Evolutionary conservation across 768 basidiomycete genomes (phyloP), one percentile per base, ranked within the genome.

Genomic region (Coprinellus aureogranulatus): DNA sequence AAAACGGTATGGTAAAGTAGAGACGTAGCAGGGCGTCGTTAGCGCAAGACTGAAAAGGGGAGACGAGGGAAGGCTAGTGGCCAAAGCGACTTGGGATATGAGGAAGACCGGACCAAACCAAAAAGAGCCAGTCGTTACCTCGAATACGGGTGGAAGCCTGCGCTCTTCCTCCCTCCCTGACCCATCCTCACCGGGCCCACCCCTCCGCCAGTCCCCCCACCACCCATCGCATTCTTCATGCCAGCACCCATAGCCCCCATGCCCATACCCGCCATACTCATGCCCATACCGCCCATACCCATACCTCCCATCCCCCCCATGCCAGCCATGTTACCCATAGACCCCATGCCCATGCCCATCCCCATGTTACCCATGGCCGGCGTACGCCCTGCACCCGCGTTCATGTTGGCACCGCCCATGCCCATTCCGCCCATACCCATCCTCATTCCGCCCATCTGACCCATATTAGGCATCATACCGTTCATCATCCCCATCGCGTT

Each of bases 121-220:
- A 18, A 23, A 20, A 22, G 27, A 31, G 34, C 16, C 5, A 22
- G 20, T 25, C 22, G 23, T 58, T 26, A 85, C 64, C 85, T 77
- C 54, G 84, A 76, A 66, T 87, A 87, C n/a, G 85, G 85, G 69
- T 87, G 85, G 70, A 84, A 87, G 57, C 75, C 77, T 61, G 84
- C 27, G 6, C 30, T 83, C 57, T 84, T 85, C 22, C 83, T 71
- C 49, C 75, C 56, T 73, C 74, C 74, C 58, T 47, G 51, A 31
- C 52, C 54, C 39, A 60, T 57, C 62, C 62, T 20, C 54, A 58
- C 40, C 22, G 65, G 58, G 22, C 58, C 62, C 41, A 44, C 14
- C 6, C 23, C 22, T 9, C 46, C 46, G 26, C 48, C 48, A 27
- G 25, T 10, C 48, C 48, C 48, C 25, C 28, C 26, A 16, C 48